Evolutionary conservation across 202 grass and related monocot genomes (phyloP).

Genomic region (Brachypodium distachyon): DNA sequence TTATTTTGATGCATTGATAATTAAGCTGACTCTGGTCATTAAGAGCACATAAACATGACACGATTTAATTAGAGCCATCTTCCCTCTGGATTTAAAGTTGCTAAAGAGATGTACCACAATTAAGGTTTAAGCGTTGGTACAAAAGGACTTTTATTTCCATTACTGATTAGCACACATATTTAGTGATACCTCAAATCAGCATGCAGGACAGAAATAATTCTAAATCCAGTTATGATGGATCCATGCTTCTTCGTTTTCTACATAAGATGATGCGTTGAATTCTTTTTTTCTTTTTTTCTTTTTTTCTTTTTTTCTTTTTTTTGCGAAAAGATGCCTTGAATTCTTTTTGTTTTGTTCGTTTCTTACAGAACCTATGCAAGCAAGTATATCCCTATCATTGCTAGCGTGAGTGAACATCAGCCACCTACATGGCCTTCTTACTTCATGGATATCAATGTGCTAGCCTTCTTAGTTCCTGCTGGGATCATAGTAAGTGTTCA

Average conservation of each 20-base stretch:
- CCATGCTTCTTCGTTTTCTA: slow-evolving; percentile 8
- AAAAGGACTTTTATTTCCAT: neutral
- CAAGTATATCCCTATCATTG: slow-evolving; percentile 99
- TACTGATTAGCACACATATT: neutral
- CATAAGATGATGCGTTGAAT: neutral
- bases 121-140: neutral
- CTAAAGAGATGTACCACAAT: neutral
- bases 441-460: slow-evolving; percentile 99
- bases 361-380: slow-evolving; percentile 94
- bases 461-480: slow-evolving; percentile 97
- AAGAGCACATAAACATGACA: neutral
- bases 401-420: slow-evolving; percentile 99
- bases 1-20: neutral
- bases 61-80: neutral
- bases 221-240: neutral
- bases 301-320: too few relatives aligned
- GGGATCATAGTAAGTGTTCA: slow-evolving; percentile 83
- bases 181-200: neutral
- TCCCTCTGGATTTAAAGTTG: neutral
- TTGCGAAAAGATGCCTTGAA: neutral
- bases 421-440: slow-evolving; percentile 99
- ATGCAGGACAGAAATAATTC: neutral
- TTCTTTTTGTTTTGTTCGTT: slow-evolving; percentile 5
- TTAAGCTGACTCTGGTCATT: neutral
- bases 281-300: too few relatives aligned